Evolutionary conservation across 2,329 filamentous ascomycete genomes (phyloP).

Genomic region (Cadophora luteo-olivacea): DNA sequence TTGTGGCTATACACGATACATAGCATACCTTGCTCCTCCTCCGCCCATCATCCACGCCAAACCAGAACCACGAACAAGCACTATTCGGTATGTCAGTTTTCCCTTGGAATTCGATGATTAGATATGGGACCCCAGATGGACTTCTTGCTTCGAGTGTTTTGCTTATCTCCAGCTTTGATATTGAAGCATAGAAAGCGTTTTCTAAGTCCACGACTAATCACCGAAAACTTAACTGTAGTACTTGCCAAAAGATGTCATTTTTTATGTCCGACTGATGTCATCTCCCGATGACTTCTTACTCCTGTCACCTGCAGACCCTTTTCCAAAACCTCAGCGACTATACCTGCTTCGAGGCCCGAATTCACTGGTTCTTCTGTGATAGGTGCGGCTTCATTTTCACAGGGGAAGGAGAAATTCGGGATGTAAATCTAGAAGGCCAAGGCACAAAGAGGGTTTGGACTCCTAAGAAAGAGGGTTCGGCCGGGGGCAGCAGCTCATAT

Average conservation of each 20-base stretch:
- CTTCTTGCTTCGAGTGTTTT: too few species aligned
- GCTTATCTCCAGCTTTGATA: too few species aligned
- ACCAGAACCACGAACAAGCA: slow-evolving; percentile 37
- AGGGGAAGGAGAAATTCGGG: slow-evolving; percentile 44
- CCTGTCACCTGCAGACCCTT: slow-evolving; percentile 49
- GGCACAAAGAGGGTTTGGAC: slow-evolving; percentile 40
- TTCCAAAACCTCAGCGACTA: slow-evolving; percentile 52
- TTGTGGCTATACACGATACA: slow-evolving; percentile 52
- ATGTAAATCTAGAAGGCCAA: slow-evolving; percentile 30
- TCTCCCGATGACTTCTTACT: slow-evolving; percentile 53
- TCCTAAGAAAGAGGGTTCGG: slow-evolving; percentile 42
- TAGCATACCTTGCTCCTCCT: slow-evolving; percentile 52
- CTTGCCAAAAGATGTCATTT: slow-evolving; percentile 55
- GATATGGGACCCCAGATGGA: too few species aligned
- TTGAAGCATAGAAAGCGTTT: too few species aligned
- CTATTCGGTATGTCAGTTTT: slow-evolving; percentile 34
- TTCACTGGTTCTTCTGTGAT: slow-evolving; percentile 55
- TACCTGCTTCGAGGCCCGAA: slow-evolving; percentile 41
- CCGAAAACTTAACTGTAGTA: slow-evolving; percentile 54
- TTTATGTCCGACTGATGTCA: slow-evolving; percentile 52
- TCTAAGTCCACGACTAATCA: slow-evolving; percentile 7
- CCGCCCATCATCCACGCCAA: slow-evolving; percentile 36
- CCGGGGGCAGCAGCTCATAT: slow-evolving; percentile 41
- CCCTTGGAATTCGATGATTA: too few species aligned
- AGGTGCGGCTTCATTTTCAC: slow-evolving; percentile 53